phyloP scores from a whole-genome alignment of 225 moss, liverwort and hornwort species.

The Rhytidiadelphus loreus region DNA sequence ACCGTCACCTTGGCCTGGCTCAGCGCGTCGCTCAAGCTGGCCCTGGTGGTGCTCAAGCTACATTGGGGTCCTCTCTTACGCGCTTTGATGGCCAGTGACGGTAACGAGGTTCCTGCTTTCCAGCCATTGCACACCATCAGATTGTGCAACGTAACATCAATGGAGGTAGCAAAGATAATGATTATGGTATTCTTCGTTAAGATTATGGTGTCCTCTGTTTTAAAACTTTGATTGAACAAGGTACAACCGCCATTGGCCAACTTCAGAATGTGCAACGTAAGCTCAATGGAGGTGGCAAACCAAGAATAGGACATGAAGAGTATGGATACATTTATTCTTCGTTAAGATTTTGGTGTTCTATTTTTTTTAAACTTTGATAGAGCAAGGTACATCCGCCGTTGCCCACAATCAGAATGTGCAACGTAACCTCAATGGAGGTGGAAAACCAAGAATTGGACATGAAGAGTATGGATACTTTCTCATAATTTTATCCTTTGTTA shows the following conservation, averaged over 20 bases:
- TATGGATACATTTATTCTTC: background rate
- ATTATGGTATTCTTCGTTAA: background rate
- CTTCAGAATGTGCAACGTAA: background rate
- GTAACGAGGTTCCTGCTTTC: background rate
- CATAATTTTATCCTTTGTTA: background rate
- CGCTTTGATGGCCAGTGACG: background rate
- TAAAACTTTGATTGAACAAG: background rate
- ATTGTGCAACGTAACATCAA: background rate
- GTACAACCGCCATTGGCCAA: background rate
- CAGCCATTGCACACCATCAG: background rate
- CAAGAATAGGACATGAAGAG: background rate
- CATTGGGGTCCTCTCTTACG: background rate
- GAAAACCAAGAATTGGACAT: background rate
- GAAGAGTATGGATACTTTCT: background rate
- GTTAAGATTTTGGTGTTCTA: background rate
- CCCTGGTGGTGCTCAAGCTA: background rate
- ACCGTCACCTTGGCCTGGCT: conserved; percentile 18
- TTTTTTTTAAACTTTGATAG: background rate
- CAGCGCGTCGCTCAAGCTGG: background rate
- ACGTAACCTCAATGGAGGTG: background rate
- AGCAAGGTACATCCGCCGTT: background rate
- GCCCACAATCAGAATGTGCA: background rate
- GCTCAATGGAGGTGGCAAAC: background rate
- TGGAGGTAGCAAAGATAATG: background rate
- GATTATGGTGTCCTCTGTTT: background rate